These are phyloP conservation scores for Auricularia auricula-judae DNA, from an alignment of 768 basidiomycete genomes.

Conservation along the genomic window DNA sequence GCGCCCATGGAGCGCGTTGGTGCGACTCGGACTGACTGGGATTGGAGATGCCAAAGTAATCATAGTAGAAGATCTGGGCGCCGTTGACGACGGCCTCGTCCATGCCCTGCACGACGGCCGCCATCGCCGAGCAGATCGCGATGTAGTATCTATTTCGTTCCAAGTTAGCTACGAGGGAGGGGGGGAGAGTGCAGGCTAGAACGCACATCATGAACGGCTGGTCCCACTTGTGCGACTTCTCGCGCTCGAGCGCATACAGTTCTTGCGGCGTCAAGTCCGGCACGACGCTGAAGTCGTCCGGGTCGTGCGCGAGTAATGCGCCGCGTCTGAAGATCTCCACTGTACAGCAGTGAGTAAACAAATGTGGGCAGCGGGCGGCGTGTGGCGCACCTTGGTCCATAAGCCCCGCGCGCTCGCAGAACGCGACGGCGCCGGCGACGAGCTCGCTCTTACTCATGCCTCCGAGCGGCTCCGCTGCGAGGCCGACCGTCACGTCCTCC, in stretches of 20 bases:
- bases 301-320: constrained; percentile 18
- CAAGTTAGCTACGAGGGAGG: background rate
- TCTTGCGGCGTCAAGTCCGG: constrained; percentile 18
- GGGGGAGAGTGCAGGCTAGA: background rate
- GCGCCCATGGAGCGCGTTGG: background rate
- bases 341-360: background rate
- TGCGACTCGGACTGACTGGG: constrained; percentile 3
- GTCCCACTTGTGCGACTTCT: constrained; percentile 20
- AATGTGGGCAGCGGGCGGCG: too few species aligned
- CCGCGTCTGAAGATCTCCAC: constrained; percentile 15
- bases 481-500: background rate
- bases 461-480: background rate
- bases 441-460: background rate
- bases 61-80: constrained; percentile 17
- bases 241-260: constrained; percentile 7
- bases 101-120: constrained; percentile 13
- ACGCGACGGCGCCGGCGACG: constrained; percentile 3
- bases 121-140: constrained; percentile 8
- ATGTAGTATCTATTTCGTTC: constrained; percentile 7
- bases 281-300: constrained; percentile 13
- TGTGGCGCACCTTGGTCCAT: background rate
- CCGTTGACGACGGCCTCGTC: constrained; percentile 12
- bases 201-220: constrained; percentile 16
- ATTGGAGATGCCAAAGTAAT: constrained; percentile 16
- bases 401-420: constrained; percentile 18